Evolutionary conservation across 140 eudicot species (phyloP), one percentile per base, ranked within the genome.

Genomic region (Anethum foeniculum): DNA sequence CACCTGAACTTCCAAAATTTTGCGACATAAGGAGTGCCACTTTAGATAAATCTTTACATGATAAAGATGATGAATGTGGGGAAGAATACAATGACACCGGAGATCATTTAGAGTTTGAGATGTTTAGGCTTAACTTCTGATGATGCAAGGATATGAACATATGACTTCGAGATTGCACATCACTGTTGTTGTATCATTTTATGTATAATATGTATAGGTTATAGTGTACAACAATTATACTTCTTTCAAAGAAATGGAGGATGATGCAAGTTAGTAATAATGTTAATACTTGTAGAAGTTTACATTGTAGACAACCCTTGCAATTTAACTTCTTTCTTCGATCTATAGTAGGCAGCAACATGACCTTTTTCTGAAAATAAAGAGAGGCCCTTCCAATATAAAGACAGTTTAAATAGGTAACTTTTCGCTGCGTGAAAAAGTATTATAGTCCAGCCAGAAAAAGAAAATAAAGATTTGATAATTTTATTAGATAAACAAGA

Each of bases 1-100:
- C 99, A 64, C 99, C 99, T 1, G 97, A 95, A 81, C 25, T 88
- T 78, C 95, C 99, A n/a, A 84, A 79, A 81, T 5, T 46, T 4
- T 81, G 80, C 41, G 92, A 91, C 79, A 76, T 85, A 44, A 78
- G 80, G 54, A 85, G 80, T 39, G 44, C 38, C 21, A 34, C 34
- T 65, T 62, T 75, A 28, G 81, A 64, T 38, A 39, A 12, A 34
- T 19, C 46, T 54, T 72, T 83, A 49, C 85, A 51, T 21, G 18
- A 44, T n/a, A 68, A 82, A 77, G 84, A 81, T 7, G 69, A 52
- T 52, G 78, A 52, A 64, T 48, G 65, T 11, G 77, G 52, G 36
- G 76, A 81, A 78, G 85, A 79, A 43, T 46, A 48, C 15, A 74
- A 76, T 41, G 5, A 62, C 54, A 71, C 77, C 23, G 84, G 84